A percentile compares a stretch with the other conserved stretches of the same genome.
These are phyloP conservation scores for Cladophialophora psammophila DNA, from an alignment of 2,329 filamentous ascomycete species.

Conservation along the genomic window DNA sequence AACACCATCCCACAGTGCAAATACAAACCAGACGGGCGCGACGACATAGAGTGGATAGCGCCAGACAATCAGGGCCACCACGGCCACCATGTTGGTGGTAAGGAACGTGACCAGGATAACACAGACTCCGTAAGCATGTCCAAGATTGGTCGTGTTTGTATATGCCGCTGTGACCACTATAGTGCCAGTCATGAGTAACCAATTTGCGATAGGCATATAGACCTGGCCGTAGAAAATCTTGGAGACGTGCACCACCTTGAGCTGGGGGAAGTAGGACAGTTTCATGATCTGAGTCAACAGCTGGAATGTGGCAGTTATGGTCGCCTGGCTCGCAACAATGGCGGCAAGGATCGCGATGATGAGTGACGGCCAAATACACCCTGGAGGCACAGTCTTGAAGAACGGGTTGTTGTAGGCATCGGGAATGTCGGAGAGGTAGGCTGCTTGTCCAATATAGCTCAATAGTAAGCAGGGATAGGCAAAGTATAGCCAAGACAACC, in stretches of 20 bases:
- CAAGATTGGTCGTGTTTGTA: slow-evolving; percentile 72
- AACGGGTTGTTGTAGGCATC: slow-evolving; percentile 75
- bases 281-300: slow-evolving; percentile 76
- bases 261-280: slow-evolving; percentile 75
- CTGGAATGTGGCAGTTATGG: slow-evolving; percentile 79
- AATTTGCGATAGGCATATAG: slow-evolving; percentile 78
- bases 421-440: slow-evolving; percentile 68
- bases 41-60: slow-evolving; percentile 65
- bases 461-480: slow-evolving; percentile 70
- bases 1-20: slow-evolving; percentile 71
- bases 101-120: slow-evolving; percentile 74
- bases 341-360: slow-evolving; percentile 74
- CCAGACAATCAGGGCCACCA: slow-evolving; percentile 78
- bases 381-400: slow-evolving; percentile 72
- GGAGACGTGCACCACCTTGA: slow-evolving; percentile 75
- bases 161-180: slow-evolving; percentile 77
- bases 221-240: slow-evolving; percentile 75
- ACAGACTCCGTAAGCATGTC: slow-evolving; percentile 79
- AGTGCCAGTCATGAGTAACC: slow-evolving; percentile 77
- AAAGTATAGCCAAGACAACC: slow-evolving; percentile 74
- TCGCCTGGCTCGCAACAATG: slow-evolving; percentile 78
- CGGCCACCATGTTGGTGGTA: slow-evolving; percentile 72
- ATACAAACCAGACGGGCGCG: slow-evolving; percentile 66
- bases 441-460: slow-evolving; percentile 75
- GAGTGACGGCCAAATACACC: slow-evolving; percentile 72